phyloP scores from a whole-genome alignment of 208 protist genomes.

The Trichomonas tenax region DNA sequence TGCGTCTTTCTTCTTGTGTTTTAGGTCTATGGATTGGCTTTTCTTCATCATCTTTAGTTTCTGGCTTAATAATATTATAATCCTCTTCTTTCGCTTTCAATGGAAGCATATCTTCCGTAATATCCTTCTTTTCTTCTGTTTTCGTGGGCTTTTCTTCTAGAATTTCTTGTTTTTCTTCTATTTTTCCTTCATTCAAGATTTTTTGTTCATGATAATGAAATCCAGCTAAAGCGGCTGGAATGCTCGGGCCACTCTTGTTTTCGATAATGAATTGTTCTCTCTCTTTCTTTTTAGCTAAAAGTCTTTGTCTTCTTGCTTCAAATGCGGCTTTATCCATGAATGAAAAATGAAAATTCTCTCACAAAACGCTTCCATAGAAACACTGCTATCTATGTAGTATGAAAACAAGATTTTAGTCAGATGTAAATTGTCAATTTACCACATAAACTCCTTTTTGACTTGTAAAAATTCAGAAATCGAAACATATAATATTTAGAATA shows the following conservation, averaged over 20 bases:
- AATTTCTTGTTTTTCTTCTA: background rate
- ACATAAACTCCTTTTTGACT: too few relatives aligned
- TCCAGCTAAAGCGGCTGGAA: background rate
- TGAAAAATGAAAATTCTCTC: too few relatives aligned
- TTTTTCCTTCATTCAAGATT: background rate
- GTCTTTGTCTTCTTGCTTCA: background rate
- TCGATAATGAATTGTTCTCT: background rate
- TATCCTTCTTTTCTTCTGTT: background rate
- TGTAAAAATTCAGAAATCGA: too few relatives aligned
- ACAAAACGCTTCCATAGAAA: too few relatives aligned
- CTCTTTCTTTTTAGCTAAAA: background rate
- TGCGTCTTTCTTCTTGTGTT: background rate
- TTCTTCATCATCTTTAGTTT: background rate
- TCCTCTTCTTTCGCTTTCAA: background rate
- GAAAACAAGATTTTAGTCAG: too few relatives aligned
- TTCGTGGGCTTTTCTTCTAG: background rate
- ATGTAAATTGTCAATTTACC: too few relatives aligned
- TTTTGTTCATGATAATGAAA: background rate
- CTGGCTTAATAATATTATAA: background rate
- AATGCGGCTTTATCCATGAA: background rate
- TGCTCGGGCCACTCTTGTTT: background rate
- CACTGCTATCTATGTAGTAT: too few relatives aligned
- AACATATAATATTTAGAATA: too few relatives aligned
- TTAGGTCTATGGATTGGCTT: background rate
- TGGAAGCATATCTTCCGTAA: background rate